A percentile compares a stretch with the other conserved stretches of the same genome.
phyloP scores from a whole-genome alignment of 352 stramenopile species.

The Phytopythium aichiense region DNA sequence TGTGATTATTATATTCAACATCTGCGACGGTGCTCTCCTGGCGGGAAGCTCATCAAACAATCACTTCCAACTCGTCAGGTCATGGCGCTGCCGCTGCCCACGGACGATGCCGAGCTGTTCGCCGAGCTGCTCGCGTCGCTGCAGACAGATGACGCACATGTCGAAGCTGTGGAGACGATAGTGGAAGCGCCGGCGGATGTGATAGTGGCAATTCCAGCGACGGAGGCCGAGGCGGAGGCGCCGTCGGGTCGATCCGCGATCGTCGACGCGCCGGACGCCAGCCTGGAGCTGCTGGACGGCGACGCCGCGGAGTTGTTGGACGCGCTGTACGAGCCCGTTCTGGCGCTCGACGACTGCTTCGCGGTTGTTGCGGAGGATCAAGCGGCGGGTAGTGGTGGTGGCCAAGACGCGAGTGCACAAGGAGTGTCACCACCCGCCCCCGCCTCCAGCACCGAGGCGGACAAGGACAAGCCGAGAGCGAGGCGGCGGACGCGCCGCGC shows the following conservation, averaged over 20 bases:
- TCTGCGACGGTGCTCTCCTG: no score
- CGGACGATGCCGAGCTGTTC: constrained; percentile 2
- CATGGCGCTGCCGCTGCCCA: neutral
- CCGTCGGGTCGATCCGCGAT: neutral
- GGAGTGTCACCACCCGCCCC: no score
- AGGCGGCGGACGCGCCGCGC: neutral
- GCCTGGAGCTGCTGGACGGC: constrained; percentile 7
- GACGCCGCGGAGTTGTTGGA: constrained; percentile 20
- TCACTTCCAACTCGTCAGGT: no score
- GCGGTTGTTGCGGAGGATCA: neutral
- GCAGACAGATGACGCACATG: neutral
- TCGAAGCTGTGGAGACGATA: neutral
- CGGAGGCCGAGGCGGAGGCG: neutral
- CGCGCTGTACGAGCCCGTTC: constrained; percentile 15
- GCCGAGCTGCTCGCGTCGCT: neutral
- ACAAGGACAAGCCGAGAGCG: neutral
- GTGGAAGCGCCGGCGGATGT: neutral
- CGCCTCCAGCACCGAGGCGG: no score
- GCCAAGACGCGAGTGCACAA: no score
- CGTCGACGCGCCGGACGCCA: neutral
- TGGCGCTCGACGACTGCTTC: constrained; percentile 23
- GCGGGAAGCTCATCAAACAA: neutral
- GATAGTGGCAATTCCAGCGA: no score
- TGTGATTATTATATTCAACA: no score
- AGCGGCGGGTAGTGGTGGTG: neutral